These are phyloP conservation scores for Xerocomus brunneocitrinus DNA, from an alignment of 768 basidiomycete species.

Conservation along the genomic window DNA sequence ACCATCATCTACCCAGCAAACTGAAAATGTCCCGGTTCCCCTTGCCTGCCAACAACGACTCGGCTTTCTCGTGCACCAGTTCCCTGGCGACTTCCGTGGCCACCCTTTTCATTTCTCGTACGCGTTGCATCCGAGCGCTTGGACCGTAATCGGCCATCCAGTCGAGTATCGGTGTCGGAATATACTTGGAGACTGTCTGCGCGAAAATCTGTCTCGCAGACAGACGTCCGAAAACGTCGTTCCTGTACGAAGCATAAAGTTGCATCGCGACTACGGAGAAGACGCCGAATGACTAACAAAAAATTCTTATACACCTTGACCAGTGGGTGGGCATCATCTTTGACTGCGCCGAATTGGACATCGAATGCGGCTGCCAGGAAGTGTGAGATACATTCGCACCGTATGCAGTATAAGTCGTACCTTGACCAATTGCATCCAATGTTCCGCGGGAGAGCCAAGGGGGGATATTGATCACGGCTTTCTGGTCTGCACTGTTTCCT, in stretches of 20 bases:
- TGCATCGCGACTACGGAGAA: too few relatives aligned
- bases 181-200: constrained; percentile 9
- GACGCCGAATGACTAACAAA: not conserved
- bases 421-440: constrained; percentile 48
- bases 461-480: constrained; percentile 21
- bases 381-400: not conserved
- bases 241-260: constrained; percentile 16
- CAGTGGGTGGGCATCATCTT: not conserved
- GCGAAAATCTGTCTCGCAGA: constrained; percentile 6
- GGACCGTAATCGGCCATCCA: constrained; percentile 29
- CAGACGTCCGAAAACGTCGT: constrained; percentile 9
- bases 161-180: constrained; percentile 24
- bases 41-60: constrained; percentile 9
- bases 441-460: constrained; percentile 40
- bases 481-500: not conserved
- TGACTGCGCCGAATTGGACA: constrained; percentile 12
- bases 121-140: constrained; percentile 15
- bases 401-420: constrained; percentile 20
- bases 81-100: constrained; percentile 10
- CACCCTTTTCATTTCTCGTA: constrained; percentile 7
- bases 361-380: constrained; percentile 40
- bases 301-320: constrained; percentile 5
- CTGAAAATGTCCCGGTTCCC: constrained; percentile 21
- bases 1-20: constrained; percentile 34
- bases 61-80: constrained; percentile 17